Evolutionary conservation across 257 asterid species (phyloP).

Genomic region (Lycium barbarum): DNA sequence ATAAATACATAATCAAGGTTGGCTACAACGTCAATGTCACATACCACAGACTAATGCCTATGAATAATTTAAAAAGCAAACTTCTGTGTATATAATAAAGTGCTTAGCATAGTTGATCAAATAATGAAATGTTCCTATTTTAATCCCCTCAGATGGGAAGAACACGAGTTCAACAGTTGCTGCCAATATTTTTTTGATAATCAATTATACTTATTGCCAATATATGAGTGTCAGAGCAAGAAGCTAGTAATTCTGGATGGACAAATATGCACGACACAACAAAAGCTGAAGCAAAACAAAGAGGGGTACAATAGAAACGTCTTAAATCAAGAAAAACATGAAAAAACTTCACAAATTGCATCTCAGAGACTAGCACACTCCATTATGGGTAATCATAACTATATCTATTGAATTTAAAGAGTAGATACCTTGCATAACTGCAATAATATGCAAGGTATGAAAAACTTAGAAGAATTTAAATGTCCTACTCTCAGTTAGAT

Average conservation of each 20-base stretch:
- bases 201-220: not conserved
- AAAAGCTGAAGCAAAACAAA: not conserved
- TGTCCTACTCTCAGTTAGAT: not conserved
- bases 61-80: not conserved
- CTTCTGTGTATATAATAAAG: not conserved
- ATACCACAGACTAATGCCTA: not conserved
- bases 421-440: not conserved
- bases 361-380: not conserved
- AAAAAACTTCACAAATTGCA: not conserved
- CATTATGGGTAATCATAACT: not conserved
- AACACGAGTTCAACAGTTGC: not conserved
- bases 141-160: not conserved
- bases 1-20: not conserved
- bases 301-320: not conserved
- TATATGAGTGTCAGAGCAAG: not conserved
- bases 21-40: slow-evolving; percentile 12
- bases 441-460: not conserved
- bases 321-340: not conserved
- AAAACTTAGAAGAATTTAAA: not conserved
- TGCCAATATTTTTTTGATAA: not conserved
- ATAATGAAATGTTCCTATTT: not conserved
- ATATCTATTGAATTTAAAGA: not conserved
- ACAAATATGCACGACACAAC: not conserved
- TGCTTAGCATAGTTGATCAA: slow-evolving; percentile 9
- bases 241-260: not conserved